These are phyloP conservation scores for Agrostemma githago DNA, from an alignment of 148 eudicot genomes.

Conservation along the genomic window DNA sequence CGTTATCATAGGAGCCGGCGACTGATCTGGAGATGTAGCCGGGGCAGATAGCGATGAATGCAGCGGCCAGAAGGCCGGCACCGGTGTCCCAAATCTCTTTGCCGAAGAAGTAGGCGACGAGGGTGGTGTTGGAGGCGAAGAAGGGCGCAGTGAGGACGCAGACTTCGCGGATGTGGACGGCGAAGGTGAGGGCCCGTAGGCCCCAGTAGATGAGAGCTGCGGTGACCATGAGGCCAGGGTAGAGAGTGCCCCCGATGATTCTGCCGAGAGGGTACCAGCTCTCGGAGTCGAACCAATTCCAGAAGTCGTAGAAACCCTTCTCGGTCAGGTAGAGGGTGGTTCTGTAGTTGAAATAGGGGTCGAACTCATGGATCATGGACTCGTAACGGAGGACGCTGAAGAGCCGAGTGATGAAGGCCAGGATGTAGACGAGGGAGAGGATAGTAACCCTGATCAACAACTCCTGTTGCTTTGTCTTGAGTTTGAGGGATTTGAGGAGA, in stretches of 20 bases:
- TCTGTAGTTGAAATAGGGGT: constrained; percentile 89
- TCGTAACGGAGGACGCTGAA: constrained; percentile 91
- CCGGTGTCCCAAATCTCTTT: constrained; percentile 95
- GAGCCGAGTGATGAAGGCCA: constrained; percentile 77
- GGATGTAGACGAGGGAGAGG: constrained; percentile 60
- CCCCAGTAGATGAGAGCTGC: constrained; percentile 79
- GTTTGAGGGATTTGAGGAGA: constrained; percentile 49
- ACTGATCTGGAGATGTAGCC: constrained; percentile 96
- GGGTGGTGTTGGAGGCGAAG: constrained; percentile 85
- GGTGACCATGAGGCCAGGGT: constrained; percentile 95
- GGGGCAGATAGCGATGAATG: constrained; percentile 88
- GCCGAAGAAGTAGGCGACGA: constrained; percentile 93
- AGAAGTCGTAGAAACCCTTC: constrained; percentile 88
- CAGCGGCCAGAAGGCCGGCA: constrained; percentile 92
- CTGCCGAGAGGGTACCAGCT: constrained; percentile 95
- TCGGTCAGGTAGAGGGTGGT: constrained; percentile 73
- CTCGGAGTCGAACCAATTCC: constrained; percentile 98
- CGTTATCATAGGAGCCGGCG: constrained; percentile 95
- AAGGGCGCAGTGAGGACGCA: constrained; percentile 94
- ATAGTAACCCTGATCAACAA: constrained; percentile 67
- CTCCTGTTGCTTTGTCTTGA: constrained; percentile 88
- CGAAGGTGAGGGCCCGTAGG: constrained; percentile 55
- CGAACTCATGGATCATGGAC: constrained; percentile 96
- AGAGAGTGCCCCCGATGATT: constrained; percentile 88
- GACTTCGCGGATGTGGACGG: constrained; percentile 89